Conservation (phyloP, 2,329 filamentous ascomycete species). For the Fusarium circinatum region DNA sequence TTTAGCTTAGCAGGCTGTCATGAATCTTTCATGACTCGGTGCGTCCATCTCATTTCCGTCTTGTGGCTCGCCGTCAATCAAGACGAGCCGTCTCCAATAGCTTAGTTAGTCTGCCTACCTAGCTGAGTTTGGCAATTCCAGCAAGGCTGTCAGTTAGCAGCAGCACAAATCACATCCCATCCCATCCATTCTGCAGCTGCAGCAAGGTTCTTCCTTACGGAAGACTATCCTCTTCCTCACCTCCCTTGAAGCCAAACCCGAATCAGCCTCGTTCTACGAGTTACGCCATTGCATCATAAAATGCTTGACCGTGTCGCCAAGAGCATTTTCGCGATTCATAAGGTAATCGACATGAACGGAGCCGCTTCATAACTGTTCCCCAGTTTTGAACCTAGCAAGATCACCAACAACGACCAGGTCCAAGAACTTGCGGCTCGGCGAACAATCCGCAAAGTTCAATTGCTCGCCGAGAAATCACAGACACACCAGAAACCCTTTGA, state of each 20-base stretch:
- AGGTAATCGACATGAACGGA: not conserved
- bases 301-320: not conserved
- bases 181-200: not conserved
- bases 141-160: slow-evolving; percentile 20
- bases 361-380: slow-evolving; percentile 8
- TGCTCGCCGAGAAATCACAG: not conserved
- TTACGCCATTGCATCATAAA: slow-evolving; percentile 7
- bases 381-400: not conserved
- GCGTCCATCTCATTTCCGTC: slow-evolving; percentile 37
- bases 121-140: slow-evolving; percentile 12
- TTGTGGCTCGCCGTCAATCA: slow-evolving; percentile 18
- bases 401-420: not conserved
- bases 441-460: not conserved
- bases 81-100: slow-evolving; percentile 27
- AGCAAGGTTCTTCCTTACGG: not conserved
- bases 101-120: slow-evolving; percentile 11
- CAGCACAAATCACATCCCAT: not conserved
- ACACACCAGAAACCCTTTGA: slow-evolving; percentile 15
- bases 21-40: slow-evolving; percentile 36
- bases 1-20: slow-evolving; percentile 24
- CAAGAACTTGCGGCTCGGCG: not conserved
- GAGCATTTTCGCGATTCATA: not conserved
- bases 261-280: not conserved
- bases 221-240: not conserved
- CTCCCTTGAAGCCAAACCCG: not conserved